These are phyloP conservation scores for Effrenium voratum DNA, from an alignment of 73 alveolate genomes.

Conservation along the genomic window DNA sequence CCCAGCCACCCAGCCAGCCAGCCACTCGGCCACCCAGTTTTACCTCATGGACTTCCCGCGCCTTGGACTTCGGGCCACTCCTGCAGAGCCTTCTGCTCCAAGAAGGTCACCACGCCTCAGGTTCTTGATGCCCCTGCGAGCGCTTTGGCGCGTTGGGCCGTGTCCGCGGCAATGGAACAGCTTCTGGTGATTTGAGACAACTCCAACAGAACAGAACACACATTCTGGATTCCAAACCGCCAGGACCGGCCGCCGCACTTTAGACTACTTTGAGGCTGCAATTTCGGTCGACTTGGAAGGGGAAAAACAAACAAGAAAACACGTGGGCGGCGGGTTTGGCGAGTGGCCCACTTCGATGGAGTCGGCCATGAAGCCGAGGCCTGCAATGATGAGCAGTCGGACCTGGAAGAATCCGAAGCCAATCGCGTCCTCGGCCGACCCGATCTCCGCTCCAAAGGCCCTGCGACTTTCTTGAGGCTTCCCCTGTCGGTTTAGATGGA, in stretches of 20 bases:
- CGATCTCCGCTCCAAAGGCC: too few species aligned
- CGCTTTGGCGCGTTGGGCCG: neutral
- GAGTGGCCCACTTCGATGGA: slow-evolving; percentile 78
- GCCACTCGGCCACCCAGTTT: too few species aligned
- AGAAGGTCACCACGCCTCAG: slow-evolving; percentile 64
- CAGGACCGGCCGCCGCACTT: neutral
- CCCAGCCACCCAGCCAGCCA: too few species aligned
- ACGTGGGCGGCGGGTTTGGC: too few species aligned
- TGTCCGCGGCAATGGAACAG: neutral
- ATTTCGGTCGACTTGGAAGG: too few species aligned
- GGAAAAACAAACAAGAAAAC: too few species aligned
- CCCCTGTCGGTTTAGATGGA: too few species aligned
- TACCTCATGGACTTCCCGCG: too few species aligned
- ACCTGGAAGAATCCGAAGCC: slow-evolving; percentile 81
- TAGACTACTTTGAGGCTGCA: too few species aligned
- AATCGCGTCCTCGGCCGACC: slow-evolving; percentile 36
- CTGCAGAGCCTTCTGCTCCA: slow-evolving; percentile 43
- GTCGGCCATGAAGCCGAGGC: slow-evolving; percentile 88
- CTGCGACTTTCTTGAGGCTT: too few species aligned
- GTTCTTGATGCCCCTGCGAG: neutral
- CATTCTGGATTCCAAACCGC: neutral
- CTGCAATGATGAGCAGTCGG: slow-evolving; percentile 62
- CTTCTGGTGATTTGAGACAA: neutral
- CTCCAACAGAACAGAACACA: neutral
- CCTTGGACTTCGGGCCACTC: slow-evolving; percentile 89